Base-by-base conservation (phyloP, 2,329 filamentous ascomycete genomes). In the Harringtonia aguacate region DNA sequence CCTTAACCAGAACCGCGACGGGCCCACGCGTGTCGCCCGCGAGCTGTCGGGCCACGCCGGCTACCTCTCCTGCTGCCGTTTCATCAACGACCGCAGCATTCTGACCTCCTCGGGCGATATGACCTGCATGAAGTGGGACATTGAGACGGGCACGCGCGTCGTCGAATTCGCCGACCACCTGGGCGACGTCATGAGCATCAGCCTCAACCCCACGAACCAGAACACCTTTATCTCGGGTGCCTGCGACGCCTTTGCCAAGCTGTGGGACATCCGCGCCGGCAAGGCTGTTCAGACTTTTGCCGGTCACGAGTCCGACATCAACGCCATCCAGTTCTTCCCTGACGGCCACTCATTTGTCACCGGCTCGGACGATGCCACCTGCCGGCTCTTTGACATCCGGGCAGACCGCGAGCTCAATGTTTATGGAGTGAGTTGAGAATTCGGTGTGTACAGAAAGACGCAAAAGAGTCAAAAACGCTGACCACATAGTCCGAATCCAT, bases 61-160 rank as follows among this genome's bases (percentile, higher is more conserved):
- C 41, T 98, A 98, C 60, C 79, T 98, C 36, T 95, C 88, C 20
- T 98, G 92, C 83, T 97, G 92, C 64, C 84, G 92, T 52, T 98
- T 98, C 66, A 94, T 97, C 72, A 97, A 95, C 64, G 92, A 98
- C 69, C 83, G 92, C 59, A 88, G 87, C 60, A 97, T 98, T 58
- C 79, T 98, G 52, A 98, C 92, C 48, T 97, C 92, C 1, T 98
- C 92, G 3, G 92, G 92, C 51, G 92, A 98, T 62, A 98, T 98
- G 92, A 98, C 92, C 42, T 98, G 92, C 65, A 95, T 97, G 83
- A 86, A 97, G 60, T 98, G 92, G 92, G 92, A 98, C 70, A 90
- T 98, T 52, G 92, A 98, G 68, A 94, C 90, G 1, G 92, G 92
- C 46, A 87, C 89, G 53, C 95, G 95, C 70, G 85, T 95, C 35